These are phyloP conservation scores for Straminergon stramineum DNA, from an alignment of 225 moss, liverwort and hornwort genomes.

Conservation along the genomic window DNA sequence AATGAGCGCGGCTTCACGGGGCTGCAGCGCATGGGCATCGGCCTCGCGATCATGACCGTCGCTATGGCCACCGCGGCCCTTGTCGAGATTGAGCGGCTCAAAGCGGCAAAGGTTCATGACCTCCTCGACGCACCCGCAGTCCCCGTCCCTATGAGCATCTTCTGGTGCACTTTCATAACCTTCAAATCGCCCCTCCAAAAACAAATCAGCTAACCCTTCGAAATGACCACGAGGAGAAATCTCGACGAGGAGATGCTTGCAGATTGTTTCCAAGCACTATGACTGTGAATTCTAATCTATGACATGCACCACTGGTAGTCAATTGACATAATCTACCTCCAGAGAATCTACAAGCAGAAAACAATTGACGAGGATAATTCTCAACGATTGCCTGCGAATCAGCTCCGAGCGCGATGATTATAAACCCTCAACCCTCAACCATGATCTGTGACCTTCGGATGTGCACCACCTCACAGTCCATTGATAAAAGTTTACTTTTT, in stretches of 20 bases:
- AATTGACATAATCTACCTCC: neutral
- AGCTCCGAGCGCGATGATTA: neutral
- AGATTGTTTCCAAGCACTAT: neutral
- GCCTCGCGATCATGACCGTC: conserved; percentile 55
- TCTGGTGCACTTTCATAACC: conserved; percentile 29
- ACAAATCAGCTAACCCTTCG: neutral
- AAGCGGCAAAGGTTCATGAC: conserved; percentile 15
- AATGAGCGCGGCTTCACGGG: conserved; percentile 62
- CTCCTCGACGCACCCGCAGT: conserved; percentile 31
- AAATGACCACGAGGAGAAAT: neutral
- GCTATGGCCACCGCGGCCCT: conserved; percentile 62
- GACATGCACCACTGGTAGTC: neutral
- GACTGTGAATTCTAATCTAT: neutral
- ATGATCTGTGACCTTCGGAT: neutral
- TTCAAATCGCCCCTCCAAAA: neutral
- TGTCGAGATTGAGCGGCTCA: conserved; percentile 49
- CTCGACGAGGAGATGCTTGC: neutral
- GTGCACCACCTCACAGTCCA: neutral
- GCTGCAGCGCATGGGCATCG: conserved; percentile 73
- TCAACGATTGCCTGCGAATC: too few species aligned
- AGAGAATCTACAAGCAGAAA: neutral
- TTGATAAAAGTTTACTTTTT: neutral
- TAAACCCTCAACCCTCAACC: neutral
- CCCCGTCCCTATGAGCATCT: conserved; percentile 71
- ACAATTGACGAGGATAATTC: neutral